A percentile compares a stretch with the other conserved stretches of the same genome.
Evolutionary conservation across 805 yeast species (phyloP).

Genomic region (Kodamaea hsintzibuensis): DNA sequence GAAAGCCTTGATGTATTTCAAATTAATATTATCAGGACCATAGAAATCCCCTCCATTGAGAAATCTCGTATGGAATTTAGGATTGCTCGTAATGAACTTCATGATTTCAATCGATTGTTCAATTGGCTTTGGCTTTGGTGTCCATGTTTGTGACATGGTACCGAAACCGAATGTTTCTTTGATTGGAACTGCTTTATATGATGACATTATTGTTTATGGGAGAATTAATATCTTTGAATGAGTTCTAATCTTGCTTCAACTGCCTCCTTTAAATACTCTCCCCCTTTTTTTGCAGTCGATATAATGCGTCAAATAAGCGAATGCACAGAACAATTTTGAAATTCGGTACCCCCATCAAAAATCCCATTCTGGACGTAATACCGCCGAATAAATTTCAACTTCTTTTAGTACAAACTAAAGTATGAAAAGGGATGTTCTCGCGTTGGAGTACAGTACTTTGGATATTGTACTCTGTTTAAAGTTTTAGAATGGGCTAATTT

Average conservation of each 20-base stretch:
- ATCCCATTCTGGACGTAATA: not conserved
- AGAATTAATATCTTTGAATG: not conserved
- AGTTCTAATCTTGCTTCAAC: not conserved
- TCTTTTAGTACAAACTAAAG: too few species aligned
- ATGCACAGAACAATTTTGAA: not conserved
- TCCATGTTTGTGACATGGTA: constrained; percentile 80
- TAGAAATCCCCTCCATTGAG: constrained; percentile 81
- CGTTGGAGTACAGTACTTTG: too few species aligned
- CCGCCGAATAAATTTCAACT: not conserved
- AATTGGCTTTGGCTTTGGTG: constrained; percentile 53
- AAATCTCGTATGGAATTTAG: constrained; percentile 49
- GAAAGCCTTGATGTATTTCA: constrained; percentile 58
- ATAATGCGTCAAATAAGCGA: not conserved
- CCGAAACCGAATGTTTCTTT: constrained; percentile 59
- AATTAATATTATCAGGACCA: constrained; percentile 53
- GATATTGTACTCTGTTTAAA: too few species aligned
- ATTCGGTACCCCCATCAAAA: not conserved
- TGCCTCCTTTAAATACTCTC: not conserved
- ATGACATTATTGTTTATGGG: not conserved
- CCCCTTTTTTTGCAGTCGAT: not conserved
- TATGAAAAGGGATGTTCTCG: too few species aligned
- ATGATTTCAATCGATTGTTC: constrained; percentile 55
- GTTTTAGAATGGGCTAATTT: not conserved
- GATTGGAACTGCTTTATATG: not conserved
- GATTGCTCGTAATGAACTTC: constrained; percentile 44